These are phyloP conservation scores for Colletotrichum eleusines DNA, from an alignment of 2,329 filamentous ascomycete genomes.

Conservation along the genomic window DNA sequence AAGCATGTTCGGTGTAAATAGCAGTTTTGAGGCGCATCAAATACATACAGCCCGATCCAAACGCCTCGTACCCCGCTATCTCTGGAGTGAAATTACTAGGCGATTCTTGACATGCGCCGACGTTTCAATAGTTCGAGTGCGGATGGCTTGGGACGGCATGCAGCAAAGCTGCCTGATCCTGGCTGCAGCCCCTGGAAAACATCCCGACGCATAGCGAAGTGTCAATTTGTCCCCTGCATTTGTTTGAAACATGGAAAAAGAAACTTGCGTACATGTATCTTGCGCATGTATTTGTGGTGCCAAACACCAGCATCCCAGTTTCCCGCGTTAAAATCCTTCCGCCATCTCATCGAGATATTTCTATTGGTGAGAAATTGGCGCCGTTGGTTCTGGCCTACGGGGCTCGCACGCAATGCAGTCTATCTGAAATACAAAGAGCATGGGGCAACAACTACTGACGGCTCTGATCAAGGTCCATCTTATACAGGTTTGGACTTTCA, in stretches of 20 bases:
- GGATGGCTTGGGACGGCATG: not conserved
- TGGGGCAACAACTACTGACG: too few species aligned
- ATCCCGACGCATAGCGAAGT: not conserved
- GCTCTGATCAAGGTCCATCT: too few species aligned
- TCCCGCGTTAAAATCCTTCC: too few species aligned
- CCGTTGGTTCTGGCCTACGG: too few species aligned
- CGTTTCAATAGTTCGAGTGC: not conserved
- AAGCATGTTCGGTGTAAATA: constrained; percentile 36
- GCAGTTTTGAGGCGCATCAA: constrained; percentile 5
- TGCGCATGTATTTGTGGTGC: not conserved
- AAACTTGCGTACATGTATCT: not conserved
- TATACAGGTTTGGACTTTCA: too few species aligned
- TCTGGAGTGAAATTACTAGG: not conserved
- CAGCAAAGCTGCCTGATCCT: not conserved
- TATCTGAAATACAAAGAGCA: too few species aligned
- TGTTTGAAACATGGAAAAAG: constrained; percentile 17
- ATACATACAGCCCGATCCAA: constrained; percentile 16
- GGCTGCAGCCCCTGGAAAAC: not conserved
- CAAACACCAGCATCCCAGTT: too few species aligned
- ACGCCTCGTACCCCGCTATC: accelerated
- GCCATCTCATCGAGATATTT: too few species aligned
- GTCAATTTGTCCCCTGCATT: not conserved
- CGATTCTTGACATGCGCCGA: not conserved
- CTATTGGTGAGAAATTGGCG: too few species aligned
- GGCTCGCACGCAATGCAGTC: too few species aligned